Conservation (phyloP, 2,329 filamentous ascomycete species). For the Aureobasidium sp. region DNA sequence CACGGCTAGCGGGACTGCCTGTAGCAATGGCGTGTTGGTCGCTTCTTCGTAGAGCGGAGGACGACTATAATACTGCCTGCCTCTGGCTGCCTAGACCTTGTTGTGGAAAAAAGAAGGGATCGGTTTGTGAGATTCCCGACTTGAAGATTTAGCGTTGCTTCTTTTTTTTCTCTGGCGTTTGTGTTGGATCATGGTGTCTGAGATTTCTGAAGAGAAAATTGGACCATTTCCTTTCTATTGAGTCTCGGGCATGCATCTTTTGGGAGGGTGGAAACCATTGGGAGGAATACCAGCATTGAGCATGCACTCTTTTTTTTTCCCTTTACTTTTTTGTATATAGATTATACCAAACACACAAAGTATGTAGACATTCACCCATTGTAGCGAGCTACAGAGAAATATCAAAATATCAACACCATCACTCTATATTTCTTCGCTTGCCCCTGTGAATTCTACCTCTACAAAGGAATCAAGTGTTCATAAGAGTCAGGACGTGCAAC, state of each 20-base stretch:
- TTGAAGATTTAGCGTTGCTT: neutral
- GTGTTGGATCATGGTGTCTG: no score
- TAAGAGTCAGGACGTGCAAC: no score
- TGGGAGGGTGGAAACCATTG: neutral
- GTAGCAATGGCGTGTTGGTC: slow-evolving; percentile 25
- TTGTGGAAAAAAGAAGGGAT: no score
- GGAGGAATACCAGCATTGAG: neutral
- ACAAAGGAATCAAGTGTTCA: no score
- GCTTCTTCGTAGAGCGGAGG: slow-evolving; percentile 11
- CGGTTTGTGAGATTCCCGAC: neutral
- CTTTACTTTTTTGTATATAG: slow-evolving; percentile 1
- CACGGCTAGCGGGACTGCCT: slow-evolving; percentile 27
- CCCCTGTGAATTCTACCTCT: no score
- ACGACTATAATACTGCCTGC: neutral
- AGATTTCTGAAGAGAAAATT: no score
- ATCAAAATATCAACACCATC: neutral
- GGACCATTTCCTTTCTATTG: no score
- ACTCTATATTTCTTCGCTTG: no score
- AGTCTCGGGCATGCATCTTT: no score
- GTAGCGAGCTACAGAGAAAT: no score
- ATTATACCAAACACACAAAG: neutral
- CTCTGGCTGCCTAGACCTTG: no score
- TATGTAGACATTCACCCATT: slow-evolving; percentile 9
- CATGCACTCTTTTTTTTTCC: no score
- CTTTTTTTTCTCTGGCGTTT: neutral